Conservation (phyloP, 2,329 filamentous ascomycete genomes). For the Xylariaceae sp. region DNA sequence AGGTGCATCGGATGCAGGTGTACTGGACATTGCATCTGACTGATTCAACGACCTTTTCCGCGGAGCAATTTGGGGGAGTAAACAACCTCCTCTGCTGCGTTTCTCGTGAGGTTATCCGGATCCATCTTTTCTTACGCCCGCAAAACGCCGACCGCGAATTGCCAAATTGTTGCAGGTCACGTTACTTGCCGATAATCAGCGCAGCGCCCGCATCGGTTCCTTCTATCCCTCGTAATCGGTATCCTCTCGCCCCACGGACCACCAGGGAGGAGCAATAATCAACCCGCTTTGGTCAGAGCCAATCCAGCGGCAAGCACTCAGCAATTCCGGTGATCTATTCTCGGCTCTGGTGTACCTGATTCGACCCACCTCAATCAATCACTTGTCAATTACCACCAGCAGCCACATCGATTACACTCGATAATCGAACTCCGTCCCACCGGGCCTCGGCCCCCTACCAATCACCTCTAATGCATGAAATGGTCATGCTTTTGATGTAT, state of each 20-base stretch:
- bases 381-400: too few relatives aligned
- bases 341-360: too few relatives aligned
- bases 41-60: constrained; percentile 10
- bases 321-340: too few relatives aligned
- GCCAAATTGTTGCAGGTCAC: constrained; percentile 24
- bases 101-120: constrained; percentile 28
- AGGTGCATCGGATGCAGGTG: constrained; percentile 20
- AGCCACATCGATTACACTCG: too few relatives aligned
- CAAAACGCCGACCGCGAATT: constrained; percentile 18
- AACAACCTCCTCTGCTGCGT: constrained; percentile 7
- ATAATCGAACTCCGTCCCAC: too few relatives aligned
- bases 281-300: too few relatives aligned
- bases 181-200: constrained; percentile 21
- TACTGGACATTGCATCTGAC: constrained; percentile 8
- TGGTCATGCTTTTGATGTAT: too few relatives aligned
- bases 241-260: neutral
- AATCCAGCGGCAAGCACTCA: too few relatives aligned
- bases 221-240: too few relatives aligned
- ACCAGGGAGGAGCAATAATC: neutral
- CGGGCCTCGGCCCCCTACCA: too few relatives aligned
- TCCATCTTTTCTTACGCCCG: constrained; percentile 11
- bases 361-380: too few relatives aligned
- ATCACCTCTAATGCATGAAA: too few relatives aligned
- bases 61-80: constrained; percentile 10
- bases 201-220: constrained; percentile 1